Evolutionary conservation across 2,329 filamentous ascomycete genomes (phyloP).

Genomic region (Eutypa lata): DNA sequence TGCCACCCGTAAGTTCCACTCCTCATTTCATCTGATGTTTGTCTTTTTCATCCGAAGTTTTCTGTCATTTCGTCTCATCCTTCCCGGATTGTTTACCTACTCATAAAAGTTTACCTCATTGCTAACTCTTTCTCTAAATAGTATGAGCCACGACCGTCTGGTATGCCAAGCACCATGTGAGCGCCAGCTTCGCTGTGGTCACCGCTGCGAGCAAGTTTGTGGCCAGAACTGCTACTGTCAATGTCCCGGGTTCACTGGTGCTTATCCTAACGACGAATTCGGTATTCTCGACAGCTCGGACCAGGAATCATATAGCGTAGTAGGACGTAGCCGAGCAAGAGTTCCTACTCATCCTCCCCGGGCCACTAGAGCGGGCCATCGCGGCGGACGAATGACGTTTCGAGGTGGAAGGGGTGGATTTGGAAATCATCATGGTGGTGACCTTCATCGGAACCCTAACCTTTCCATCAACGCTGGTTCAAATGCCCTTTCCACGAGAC

Average conservation of each 20-base stretch:
- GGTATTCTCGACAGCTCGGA: background rate
- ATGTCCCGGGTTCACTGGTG: slow-evolving; percentile 21
- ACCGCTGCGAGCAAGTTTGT: slow-evolving; percentile 24
- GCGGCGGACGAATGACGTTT: background rate
- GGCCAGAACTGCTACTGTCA: slow-evolving; percentile 23
- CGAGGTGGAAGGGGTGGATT: slow-evolving; percentile 6
- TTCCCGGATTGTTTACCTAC: too few relatives aligned
- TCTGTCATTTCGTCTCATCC: too few relatives aligned
- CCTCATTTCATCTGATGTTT: too few relatives aligned
- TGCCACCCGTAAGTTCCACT: slow-evolving; percentile 29
- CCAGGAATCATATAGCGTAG: background rate
- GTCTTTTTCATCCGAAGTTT: too few relatives aligned
- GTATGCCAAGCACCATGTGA: slow-evolving; percentile 25
- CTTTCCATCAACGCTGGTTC: background rate
- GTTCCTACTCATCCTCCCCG: slow-evolving; percentile 2
- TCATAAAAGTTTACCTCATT: too few relatives aligned
- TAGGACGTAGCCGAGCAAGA: slow-evolving; percentile 7
- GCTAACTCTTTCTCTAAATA: slow-evolving; percentile 8
- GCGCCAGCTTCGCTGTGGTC: slow-evolving; percentile 20
- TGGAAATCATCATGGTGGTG: background rate
- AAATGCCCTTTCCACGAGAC: background rate
- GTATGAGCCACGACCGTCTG: slow-evolving; percentile 22
- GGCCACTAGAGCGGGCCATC: slow-evolving; percentile 3
- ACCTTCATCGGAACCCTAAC: background rate
- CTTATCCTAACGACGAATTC: slow-evolving; percentile 18